phyloP scores from a whole-genome alignment of 805 yeast species.

The Metschnikowia arizonensis region DNA sequence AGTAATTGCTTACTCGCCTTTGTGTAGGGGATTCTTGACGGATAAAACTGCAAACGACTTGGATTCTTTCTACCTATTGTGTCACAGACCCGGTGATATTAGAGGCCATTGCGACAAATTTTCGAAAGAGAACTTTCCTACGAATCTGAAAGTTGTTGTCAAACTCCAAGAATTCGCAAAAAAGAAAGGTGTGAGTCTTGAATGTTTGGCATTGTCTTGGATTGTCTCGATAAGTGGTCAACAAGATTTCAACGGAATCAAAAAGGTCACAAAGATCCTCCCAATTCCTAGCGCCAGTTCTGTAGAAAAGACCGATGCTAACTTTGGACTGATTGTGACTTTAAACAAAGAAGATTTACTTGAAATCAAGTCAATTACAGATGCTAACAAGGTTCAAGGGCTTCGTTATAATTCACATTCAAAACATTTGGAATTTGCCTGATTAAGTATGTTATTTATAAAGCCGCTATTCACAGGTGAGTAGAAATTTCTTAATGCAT shows the following conservation, averaged over 20 bases:
- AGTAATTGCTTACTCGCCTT: slow-evolving; percentile 76
- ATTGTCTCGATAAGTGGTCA: slow-evolving; percentile 64
- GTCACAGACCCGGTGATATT: slow-evolving; percentile 55
- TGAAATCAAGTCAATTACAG: slow-evolving; percentile 46
- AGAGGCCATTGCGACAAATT: slow-evolving; percentile 54
- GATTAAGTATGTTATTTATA: not conserved
- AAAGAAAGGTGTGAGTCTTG: slow-evolving; percentile 52
- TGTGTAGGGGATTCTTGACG: slow-evolving; percentile 74
- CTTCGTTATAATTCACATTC: slow-evolving; percentile 44
- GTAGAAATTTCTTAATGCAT: not conserved
- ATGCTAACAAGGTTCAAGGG: slow-evolving; percentile 48
- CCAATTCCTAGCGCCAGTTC: slow-evolving; percentile 83
- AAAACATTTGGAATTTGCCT: slow-evolving; percentile 13
- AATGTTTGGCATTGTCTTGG: slow-evolving; percentile 43
- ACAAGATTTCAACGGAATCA: slow-evolving; percentile 40
- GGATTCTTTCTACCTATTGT: slow-evolving; percentile 23
- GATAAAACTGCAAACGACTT: slow-evolving; percentile 47
- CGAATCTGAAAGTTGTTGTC: slow-evolving; percentile 50
- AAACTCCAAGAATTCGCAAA: slow-evolving; percentile 49
- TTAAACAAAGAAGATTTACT: slow-evolving; percentile 56
- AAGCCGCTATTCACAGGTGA: not conserved
- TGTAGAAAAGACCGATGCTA: slow-evolving; percentile 55
- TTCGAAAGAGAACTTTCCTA: slow-evolving; percentile 48
- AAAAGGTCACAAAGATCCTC: slow-evolving; percentile 49
- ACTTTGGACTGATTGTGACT: slow-evolving; percentile 41